Base-by-base conservation (phyloP, 371 early-diverging fungal genomes). In the Umbelopsis sp. region DNA sequence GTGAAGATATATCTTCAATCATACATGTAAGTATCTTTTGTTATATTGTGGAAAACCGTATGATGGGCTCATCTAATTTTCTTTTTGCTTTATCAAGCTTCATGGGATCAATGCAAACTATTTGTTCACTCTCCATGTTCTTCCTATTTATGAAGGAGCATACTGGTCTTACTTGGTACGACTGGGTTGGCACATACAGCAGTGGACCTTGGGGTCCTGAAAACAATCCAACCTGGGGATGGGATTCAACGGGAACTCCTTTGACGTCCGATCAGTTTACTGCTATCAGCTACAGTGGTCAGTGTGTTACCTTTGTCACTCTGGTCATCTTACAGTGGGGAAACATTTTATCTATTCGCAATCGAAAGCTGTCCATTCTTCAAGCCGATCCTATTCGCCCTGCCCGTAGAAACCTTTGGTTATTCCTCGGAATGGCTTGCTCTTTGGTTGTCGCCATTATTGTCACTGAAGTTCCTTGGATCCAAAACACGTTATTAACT, bases 251-350 rank as follows among this genome's bases (percentile, higher is more conserved):
- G 1, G 57, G 57, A 57, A 57, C 38, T 5, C 57, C 57, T 57
- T 29, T 57, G 45, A 48, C 75, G 4, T 22, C 44, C 5, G 76
- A 70, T 10, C 72, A 82, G 32, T 69, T 86, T 24, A 68, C 68
- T 1, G 29, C 65, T 12, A 52, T 74, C 22, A 72, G 77, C 16
- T 52, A 63, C 63, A 63, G 69, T 4, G 80, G 79, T 0, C 80
- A 85, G 37, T 75, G 80, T 63, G 64, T 73, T 32, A 80, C 80
- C 65, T 87, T 74, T 62, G 80, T 84, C 44, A 71, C 81, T 0
- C 65, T 87, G 65, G 80, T 84, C 3, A 69, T 82, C 9, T 70
- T 83, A 67, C 87, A 87, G 65, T 80, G 69, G 57, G 81, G 84
- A 14, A 74, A 71, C 51, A 41, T 83, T 20, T 64, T 74, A 22